Base-by-base conservation (phyloP, 1,284 basidiomycete genomes). In the Moesziomyces parantarcticus region DNA sequence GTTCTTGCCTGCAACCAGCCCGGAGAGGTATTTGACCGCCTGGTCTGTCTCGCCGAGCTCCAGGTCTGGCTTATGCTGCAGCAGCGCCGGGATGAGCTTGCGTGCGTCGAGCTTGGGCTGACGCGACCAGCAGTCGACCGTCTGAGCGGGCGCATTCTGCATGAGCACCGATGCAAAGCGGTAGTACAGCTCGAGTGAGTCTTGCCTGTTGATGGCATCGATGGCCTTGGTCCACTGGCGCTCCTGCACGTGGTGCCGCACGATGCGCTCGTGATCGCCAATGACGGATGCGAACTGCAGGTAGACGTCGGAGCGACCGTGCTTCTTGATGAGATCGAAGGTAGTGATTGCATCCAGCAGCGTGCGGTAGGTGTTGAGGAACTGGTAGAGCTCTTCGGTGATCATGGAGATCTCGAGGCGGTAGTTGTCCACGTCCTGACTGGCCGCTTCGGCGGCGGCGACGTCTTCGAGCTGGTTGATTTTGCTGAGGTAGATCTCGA, bases 401-500 rank as follows among this genome's bases (percentile, higher is more conserved):
- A 97, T 87, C 63, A 98, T 90, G 14, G 86, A 86, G 47, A 91
- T 88, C 83, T 98, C 94, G 5, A 91, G 88, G 52, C 89, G 88
- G 40, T 97, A 86, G 79, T 94, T 96, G 56, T 94, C 92, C 6
- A 92, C 91, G 73, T 97, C 92, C 52, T 92, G 90, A 3, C 91
- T 91, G 3, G 91, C 89, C 1, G 90, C 91, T 84, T 94, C 92
- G 0, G 94, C 86, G n/a, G 77, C 85, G 8, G 74, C 70, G 2
- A 92, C 86, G 80, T 99, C 97, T 82, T 99, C 97, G 49, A 98
- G 87, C 72, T 96, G 92, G 80, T 97, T 96, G 84, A 94, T 94
- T 86, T 97, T 98, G 85, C 91, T 92, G 22, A 99, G 89, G 83
- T 95, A 98, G 74, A 99, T 94, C 84, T 99, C 97, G 29, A 97